These are phyloP conservation scores for Populus euphratica DNA, from an alignment of 345 rosid species.

Conservation along the genomic window DNA sequence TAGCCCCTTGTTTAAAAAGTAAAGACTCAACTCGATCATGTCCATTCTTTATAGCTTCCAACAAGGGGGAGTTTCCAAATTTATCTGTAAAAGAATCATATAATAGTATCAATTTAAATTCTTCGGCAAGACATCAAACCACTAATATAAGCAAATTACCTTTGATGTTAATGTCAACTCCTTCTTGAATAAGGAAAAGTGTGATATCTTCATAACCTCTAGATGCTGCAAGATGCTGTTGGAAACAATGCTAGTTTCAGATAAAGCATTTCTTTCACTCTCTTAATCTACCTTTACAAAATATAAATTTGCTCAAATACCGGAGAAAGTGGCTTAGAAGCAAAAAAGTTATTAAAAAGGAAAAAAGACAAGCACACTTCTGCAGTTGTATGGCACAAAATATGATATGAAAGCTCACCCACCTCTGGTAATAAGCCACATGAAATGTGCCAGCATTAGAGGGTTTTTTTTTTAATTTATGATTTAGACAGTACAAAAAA, in stretches of 20 bases:
- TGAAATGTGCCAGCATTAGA: neutral
- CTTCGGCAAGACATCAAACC: neutral
- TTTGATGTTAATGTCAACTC: slow-evolving; percentile 58
- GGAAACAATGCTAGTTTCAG: slow-evolving; percentile 13
- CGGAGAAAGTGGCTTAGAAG: neutral
- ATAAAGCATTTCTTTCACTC: neutral
- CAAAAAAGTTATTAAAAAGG: neutral
- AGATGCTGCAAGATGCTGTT: slow-evolving; percentile 88
- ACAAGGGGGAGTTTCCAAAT: slow-evolving; percentile 78
- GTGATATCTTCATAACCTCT: slow-evolving; percentile 75
- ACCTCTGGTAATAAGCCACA: neutral
- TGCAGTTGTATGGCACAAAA: neutral
- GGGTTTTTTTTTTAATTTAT: neutral
- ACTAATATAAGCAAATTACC: slow-evolving; percentile 43
- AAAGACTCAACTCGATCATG: slow-evolving; percentile 58
- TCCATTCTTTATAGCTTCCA: slow-evolving; percentile 83
- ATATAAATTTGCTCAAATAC: neutral
- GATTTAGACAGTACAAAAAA: neutral
- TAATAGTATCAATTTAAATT: neutral
- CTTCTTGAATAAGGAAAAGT: slow-evolving; percentile 56
- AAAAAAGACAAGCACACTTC: neutral
- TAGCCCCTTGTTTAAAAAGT: slow-evolving; percentile 67
- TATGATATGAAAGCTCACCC: neutral
- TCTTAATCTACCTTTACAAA: neutral
- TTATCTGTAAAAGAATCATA: slow-evolving; percentile 46